These are phyloP conservation scores for Emericellopsis cladophorae DNA, from an alignment of 2,329 filamentous ascomycete species.

Conservation along the genomic window DNA sequence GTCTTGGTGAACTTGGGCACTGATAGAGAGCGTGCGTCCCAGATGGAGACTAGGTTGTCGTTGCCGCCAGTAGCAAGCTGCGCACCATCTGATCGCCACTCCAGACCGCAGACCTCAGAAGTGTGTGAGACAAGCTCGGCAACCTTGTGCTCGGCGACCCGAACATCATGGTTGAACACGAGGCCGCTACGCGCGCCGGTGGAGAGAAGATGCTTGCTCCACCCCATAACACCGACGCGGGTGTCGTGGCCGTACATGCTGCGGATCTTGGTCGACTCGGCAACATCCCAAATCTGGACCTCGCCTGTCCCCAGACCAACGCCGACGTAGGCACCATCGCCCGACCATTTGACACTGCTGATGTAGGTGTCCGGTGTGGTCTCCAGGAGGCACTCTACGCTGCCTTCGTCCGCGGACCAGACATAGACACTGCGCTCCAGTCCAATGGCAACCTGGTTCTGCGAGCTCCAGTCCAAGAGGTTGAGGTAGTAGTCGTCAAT, in stretches of 20 bases:
- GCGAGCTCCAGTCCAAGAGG: constrained; percentile 93
- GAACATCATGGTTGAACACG: constrained; percentile 97
- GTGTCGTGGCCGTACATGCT: constrained; percentile 98
- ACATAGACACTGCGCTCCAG: constrained; percentile 96
- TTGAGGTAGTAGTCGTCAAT: constrained; percentile 99
- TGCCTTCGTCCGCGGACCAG: constrained; percentile 91
- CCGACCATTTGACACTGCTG: constrained; percentile 97
- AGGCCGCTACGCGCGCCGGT: constrained; percentile 90
- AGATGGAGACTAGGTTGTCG: constrained; percentile 97
- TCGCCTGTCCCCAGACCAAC: constrained; percentile 92
- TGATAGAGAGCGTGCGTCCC: constrained; percentile 86
- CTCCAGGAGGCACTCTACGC: constrained; percentile 80
- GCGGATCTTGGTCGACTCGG: constrained; percentile 87
- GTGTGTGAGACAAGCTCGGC: constrained; percentile 95
- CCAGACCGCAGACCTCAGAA: constrained; percentile 92
- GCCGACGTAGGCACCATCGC: constrained; percentile 89
- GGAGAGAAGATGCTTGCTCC: constrained; percentile 96
- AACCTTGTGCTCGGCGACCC: constrained; percentile 94
- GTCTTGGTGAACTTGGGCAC: constrained; percentile 99
- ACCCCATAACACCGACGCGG: constrained; percentile 94
- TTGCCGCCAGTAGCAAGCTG: constrained; percentile 97
- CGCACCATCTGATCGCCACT: constrained; percentile 93
- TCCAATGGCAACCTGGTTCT: constrained; percentile 95
- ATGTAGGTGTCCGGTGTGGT: constrained; percentile 85
- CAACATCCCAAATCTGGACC: constrained; percentile 98